Evolutionary conservation across 2,329 filamentous ascomycete genomes (phyloP), one percentile per base, ranked within the genome.

Genomic region (Talaromyces albobiverticillius): DNA sequence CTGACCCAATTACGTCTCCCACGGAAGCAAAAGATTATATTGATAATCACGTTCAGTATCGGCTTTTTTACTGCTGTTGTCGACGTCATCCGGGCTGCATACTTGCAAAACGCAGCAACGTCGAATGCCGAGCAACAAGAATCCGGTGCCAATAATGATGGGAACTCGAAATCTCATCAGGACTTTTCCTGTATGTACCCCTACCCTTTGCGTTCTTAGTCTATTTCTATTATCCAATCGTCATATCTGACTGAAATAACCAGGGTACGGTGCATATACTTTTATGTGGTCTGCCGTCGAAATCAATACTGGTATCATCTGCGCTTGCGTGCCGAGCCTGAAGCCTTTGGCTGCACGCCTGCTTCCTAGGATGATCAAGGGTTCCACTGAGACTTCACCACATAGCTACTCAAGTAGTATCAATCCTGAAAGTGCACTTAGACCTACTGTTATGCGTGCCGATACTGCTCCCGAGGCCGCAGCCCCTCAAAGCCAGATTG

Each of bases 261-360:
- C 80, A 52, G 89, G 84, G 85, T 91, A 93, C 65, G 89, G 89
- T 0, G 90, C 89, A 0, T 74, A 91, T 4, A 89, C 90, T 0
- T 87, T 95, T 66, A 93, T 96, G 89, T 97, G 92, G 93, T 93
- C 89, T 14, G 88, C 87, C 11, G 85, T 96, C 51, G 92, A 96
- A 70, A 90, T 96, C 65, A 94, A 95, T 60, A 79, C 95, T 1
- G 92, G 90, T 16, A 91, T 96, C 62, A 87, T 91, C 59, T 95
- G 90, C 66, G 92, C 88, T 40, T 96, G 91, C 63, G 88, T 96
- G n/a, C 93, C 93, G 8, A 93, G 88, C 0, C 75, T 96, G 58
- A 96, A 96, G 67, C 92, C 93, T 1, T 76, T 97, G 6, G 85
- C 93, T 53, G 82, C 89, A 38, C 75, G 81, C 10, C 77, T 85